Evolutionary conservation across 2,329 filamentous ascomycete genomes (phyloP).

Genomic region (Fusarium sp.): DNA sequence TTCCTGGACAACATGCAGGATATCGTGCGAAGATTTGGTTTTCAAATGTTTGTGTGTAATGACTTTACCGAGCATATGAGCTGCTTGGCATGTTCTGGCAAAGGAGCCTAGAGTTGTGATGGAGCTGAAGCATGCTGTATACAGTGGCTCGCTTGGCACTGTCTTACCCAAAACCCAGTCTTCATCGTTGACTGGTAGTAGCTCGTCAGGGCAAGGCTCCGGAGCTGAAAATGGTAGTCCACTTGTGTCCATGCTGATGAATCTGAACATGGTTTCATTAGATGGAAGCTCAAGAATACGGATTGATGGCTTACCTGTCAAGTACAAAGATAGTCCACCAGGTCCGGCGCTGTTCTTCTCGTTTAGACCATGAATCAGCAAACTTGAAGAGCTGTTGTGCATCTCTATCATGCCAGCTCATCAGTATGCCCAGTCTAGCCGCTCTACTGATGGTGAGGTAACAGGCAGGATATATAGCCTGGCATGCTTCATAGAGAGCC

Average conservation of each 20-base stretch:
- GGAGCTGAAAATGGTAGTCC: slow-evolving; percentile 1
- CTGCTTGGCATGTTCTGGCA: slow-evolving; percentile 4
- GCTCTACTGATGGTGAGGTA: slow-evolving; percentile 6
- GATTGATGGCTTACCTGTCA: not conserved
- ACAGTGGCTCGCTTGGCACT: slow-evolving; percentile 1
- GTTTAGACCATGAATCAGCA: slow-evolving; percentile 1
- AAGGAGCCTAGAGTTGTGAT: not conserved
- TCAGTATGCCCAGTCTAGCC: not conserved
- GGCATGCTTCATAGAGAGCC: not conserved
- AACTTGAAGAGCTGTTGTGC: slow-evolving; percentile 3
- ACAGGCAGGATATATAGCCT: slow-evolving; percentile 7
- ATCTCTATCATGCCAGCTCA: not conserved
- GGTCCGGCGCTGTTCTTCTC: slow-evolving; percentile 2
- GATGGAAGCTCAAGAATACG: not conserved
- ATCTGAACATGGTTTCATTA: not conserved
- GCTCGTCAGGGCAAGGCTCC: not conserved
- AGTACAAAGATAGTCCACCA: slow-evolving; percentile 11
- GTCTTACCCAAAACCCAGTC: not conserved
- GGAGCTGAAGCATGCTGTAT: slow-evolving; percentile 2
- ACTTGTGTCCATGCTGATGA: not conserved
- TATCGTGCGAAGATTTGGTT: not conserved
- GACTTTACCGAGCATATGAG: slow-evolving; percentile 5
- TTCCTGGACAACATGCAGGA: not conserved
- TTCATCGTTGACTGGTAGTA: slow-evolving; percentile 1
- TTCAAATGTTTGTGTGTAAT: not conserved